Evolutionary conservation across 169 alveolate genomes (phyloP).

Genomic region (Prorocentrum cordatum): DNA sequence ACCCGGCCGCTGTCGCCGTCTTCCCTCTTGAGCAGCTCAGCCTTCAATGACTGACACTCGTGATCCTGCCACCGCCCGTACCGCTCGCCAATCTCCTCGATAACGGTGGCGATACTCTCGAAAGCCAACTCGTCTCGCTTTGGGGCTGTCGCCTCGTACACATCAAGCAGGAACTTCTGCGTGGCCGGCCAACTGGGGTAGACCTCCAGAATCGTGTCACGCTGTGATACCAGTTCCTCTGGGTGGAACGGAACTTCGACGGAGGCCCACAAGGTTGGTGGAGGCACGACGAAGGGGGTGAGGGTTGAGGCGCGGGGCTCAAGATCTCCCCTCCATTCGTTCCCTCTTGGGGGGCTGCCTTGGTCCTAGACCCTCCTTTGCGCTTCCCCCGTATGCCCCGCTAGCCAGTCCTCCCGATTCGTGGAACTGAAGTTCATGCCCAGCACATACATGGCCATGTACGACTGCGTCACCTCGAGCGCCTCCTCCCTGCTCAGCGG

Average conservation of each 20-base stretch:
- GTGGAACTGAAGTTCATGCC: too few species aligned
- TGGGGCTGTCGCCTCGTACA: not conserved
- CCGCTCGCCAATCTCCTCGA: not conserved
- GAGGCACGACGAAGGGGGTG: not conserved
- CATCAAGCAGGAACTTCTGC: not conserved
- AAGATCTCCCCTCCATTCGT: not conserved
- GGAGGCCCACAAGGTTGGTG: not conserved
- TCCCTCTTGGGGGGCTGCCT: too few species aligned
- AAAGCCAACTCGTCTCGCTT: not conserved
- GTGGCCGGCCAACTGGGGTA: constrained; percentile 12
- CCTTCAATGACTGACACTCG: not conserved
- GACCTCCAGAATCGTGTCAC: not conserved
- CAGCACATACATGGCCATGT: too few species aligned
- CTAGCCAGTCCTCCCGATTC: too few species aligned
- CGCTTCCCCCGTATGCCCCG: too few species aligned
- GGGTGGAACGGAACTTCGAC: not conserved
- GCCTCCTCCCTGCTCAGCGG: not conserved
- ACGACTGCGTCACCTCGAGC: too few species aligned
- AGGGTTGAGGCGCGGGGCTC: not conserved
- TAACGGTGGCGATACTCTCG: not conserved
- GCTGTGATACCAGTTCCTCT: too few species aligned
- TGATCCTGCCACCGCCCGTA: not conserved
- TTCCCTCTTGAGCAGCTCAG: not conserved
- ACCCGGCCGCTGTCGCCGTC: not conserved
- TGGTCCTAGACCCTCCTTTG: too few species aligned